Conservation (phyloP, 768 basidiomycete genomes). For the Mrakia frigida region DNA sequence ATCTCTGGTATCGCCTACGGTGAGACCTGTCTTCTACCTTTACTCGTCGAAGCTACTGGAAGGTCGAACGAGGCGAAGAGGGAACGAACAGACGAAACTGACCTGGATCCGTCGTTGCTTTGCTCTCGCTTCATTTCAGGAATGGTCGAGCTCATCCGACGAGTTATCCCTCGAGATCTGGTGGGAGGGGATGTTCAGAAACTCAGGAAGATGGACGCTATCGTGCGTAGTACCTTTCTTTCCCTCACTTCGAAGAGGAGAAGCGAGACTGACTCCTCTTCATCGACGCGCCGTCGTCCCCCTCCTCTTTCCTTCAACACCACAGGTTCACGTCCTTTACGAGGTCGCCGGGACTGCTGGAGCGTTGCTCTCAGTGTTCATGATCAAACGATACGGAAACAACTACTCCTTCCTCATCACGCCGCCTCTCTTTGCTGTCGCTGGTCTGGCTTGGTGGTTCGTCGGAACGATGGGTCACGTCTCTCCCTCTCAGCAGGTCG, state of each 20-base stretch:
- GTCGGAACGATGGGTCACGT: slow-evolving; percentile 28
- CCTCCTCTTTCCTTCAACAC: background rate
- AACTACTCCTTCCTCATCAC: slow-evolving; percentile 36
- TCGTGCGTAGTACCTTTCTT: background rate
- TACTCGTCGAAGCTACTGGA: no score
- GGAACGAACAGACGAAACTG: no score
- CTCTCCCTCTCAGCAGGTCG: background rate
- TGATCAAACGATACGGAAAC: slow-evolving; percentile 39
- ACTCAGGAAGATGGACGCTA: slow-evolving; percentile 26
- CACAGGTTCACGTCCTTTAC: slow-evolving; percentile 38
- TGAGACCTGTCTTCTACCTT: no score
- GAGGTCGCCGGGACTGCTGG: slow-evolving; percentile 42
- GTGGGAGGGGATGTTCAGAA: slow-evolving; percentile 38
- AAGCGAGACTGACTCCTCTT: no score
- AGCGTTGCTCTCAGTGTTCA: slow-evolving; percentile 37
- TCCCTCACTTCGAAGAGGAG: background rate
- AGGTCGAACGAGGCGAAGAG: no score
- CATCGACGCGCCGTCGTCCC: background rate
- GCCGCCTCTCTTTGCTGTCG: slow-evolving; percentile 36
- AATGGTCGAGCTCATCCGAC: slow-evolving; percentile 41
- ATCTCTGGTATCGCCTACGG: slow-evolving; percentile 37
- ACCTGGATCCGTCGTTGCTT: no score
- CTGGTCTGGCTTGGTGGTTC: slow-evolving; percentile 34
- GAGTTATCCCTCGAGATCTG: slow-evolving; percentile 37
- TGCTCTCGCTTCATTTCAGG: slow-evolving; percentile 24